Evolutionary conservation across 129 eudicot genomes (phyloP).

Genomic region (Centella asiatica): DNA sequence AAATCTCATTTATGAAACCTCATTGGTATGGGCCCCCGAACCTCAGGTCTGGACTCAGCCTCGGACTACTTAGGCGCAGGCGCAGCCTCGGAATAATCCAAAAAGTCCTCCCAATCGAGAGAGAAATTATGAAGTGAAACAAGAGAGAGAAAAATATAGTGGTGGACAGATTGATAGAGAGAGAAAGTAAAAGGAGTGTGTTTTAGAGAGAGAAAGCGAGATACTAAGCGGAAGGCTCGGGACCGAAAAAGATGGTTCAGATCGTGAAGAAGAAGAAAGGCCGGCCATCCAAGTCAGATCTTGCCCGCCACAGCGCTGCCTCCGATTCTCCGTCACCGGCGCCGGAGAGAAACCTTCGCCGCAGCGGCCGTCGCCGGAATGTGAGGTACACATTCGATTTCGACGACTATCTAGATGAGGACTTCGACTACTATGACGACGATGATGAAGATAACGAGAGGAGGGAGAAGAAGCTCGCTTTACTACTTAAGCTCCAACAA

Average conservation of each 20-base stretch:
- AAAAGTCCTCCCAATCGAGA: neutral
- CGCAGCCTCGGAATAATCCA: neutral
- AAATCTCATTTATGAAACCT: too few species aligned
- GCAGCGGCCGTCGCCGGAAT: conserved; percentile 73
- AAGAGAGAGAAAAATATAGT: neutral
- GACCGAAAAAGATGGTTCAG: conserved; percentile 50
- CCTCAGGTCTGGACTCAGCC: too few species aligned
- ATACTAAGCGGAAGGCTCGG: conserved; percentile 19
- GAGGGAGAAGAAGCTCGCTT: conserved; percentile 66
- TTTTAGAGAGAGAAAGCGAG: conserved; percentile 37
- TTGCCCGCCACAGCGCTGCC: conserved; percentile 31
- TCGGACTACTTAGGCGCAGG: neutral
- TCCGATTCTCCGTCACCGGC: conserved; percentile 16
- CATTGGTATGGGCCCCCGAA: too few species aligned
- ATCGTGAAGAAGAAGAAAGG: conserved; percentile 84
- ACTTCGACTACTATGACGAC: conserved; percentile 34
- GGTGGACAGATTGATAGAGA: neutral
- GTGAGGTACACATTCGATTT: conserved; percentile 70
- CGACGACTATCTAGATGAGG: conserved; percentile 77
- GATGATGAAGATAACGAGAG: conserved; percentile 45
- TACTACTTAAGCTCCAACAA: conserved; percentile 27
- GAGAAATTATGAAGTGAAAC: neutral
- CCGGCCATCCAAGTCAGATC: conserved; percentile 85
- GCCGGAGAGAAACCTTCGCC: conserved; percentile 40
- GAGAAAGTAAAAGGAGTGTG: neutral